Evolutionary conservation across 768 basidiomycete species (phyloP).

Genomic region (Kwoniella mangroviensis): DNA sequence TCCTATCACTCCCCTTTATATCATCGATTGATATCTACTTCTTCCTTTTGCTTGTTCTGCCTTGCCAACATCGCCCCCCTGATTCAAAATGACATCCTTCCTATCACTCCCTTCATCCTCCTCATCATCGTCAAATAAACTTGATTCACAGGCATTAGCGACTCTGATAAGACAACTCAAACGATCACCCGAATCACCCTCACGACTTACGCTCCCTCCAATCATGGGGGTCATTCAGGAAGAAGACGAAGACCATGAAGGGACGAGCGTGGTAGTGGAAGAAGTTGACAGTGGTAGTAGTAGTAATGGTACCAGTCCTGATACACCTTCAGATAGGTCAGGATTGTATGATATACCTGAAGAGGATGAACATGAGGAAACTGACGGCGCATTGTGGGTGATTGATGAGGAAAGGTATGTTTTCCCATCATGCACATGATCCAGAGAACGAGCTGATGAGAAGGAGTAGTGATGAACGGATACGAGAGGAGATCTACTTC

Average conservation of each 20-base stretch:
- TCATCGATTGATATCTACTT: background rate
- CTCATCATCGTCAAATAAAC: background rate
- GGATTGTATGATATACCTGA: conserved; percentile 11
- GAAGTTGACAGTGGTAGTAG: background rate
- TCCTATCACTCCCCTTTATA: background rate
- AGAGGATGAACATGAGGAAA: conserved; percentile 1
- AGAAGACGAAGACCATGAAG: conserved; percentile 12
- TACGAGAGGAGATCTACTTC: no score
- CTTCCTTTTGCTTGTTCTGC: background rate
- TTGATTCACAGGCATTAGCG: conserved; percentile 10
- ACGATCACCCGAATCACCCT: conserved; percentile 22
- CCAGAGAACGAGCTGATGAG: conserved; percentile 1
- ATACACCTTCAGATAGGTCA: background rate
- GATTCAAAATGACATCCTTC: conserved; percentile 5
- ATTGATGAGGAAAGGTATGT: conserved; percentile 16
- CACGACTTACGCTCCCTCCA: conserved; percentile 19
- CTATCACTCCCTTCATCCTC: background rate
- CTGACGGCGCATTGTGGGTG: background rate
- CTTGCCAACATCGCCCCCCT: background rate
- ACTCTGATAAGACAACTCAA: conserved; percentile 17
- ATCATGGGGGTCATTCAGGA: conserved; percentile 20
- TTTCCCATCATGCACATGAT: background rate
- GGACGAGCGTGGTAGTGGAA: conserved; percentile 3
- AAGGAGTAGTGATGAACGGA: background rate
- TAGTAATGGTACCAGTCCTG: background rate